phyloP scores from a whole-genome alignment of 352 stramenopile genomes.

The Phytophthora cactorum region DNA sequence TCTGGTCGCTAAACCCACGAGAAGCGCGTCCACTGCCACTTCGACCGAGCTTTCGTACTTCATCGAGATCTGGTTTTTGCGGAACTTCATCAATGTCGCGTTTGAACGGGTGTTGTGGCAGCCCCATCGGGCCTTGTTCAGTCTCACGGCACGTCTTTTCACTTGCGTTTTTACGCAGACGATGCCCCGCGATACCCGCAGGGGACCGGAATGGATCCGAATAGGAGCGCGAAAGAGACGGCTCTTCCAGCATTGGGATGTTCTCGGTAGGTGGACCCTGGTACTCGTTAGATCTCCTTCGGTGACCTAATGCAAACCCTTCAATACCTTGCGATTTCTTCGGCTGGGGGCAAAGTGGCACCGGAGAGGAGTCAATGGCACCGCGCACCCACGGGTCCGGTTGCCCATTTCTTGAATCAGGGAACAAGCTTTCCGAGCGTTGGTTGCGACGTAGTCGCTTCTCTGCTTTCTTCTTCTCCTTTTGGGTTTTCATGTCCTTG shows the following conservation, averaged over 20 bases:
- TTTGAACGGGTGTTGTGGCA: constrained; percentile 53
- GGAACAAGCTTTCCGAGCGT: constrained; percentile 40
- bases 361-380: constrained; percentile 38
- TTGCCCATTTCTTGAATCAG: constrained; percentile 19
- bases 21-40: constrained; percentile 36
- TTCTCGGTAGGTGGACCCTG: constrained; percentile 16
- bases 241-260: constrained; percentile 33
- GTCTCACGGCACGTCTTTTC: constrained; percentile 35
- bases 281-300: constrained; percentile 34
- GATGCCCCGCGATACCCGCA: constrained; percentile 36
- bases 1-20: constrained; percentile 41
- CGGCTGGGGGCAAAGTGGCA: constrained; percentile 22
- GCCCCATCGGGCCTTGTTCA: constrained; percentile 53
- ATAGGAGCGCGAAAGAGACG: constrained; percentile 56
- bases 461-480: constrained; percentile 80
- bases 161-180: constrained; percentile 36
- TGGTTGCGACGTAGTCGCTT: constrained; percentile 64
- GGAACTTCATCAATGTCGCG: constrained; percentile 36
- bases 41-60: constrained; percentile 30
- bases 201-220: constrained; percentile 73
- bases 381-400: constrained; percentile 26
- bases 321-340: constrained; percentile 30
- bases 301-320: constrained; percentile 33
- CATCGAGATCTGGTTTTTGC: constrained; percentile 25
- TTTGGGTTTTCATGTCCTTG: constrained; percentile 79